phyloP scores from a whole-genome alignment of 1,139 yeast genomes.

The Geotrichum aggregatum region DNA sequence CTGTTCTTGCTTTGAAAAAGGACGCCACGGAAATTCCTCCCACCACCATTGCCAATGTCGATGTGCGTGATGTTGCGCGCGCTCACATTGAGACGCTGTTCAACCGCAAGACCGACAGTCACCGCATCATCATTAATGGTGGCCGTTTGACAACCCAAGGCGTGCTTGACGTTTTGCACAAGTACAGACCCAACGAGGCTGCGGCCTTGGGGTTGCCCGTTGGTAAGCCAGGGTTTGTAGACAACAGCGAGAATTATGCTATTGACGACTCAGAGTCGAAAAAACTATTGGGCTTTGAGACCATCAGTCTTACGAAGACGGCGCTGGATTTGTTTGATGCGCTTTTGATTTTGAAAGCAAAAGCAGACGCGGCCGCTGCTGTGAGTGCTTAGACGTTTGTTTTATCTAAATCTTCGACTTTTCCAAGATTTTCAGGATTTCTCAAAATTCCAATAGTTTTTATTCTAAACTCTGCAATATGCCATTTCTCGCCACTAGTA shows the following conservation, averaged over 20 bases:
- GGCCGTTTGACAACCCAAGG: constrained; percentile 36
- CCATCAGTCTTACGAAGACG: not conserved
- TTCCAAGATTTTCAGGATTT: no score
- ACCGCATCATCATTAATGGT: constrained; percentile 41
- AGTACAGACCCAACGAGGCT: constrained; percentile 7
- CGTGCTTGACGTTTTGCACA: constrained; percentile 30
- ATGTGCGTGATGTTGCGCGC: constrained; percentile 14
- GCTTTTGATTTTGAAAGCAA: not conserved
- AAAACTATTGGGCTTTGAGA: not conserved
- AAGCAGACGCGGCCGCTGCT: not conserved
- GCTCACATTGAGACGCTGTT: constrained; percentile 22
- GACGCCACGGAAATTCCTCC: not conserved
- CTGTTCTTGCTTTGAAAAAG: not conserved
- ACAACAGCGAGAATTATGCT: not conserved
- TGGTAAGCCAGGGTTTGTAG: not conserved
- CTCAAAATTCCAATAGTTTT: no score
- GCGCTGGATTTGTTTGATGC: constrained; percentile 3
- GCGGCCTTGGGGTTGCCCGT: not conserved
- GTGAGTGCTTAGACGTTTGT: no score
- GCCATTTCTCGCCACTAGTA: no score
- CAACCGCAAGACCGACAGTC: constrained; percentile 31
- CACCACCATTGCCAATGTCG: not conserved
- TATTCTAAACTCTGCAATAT: no score
- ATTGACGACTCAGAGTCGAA: not conserved
- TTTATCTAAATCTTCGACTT: no score